phyloP scores from a whole-genome alignment of 208 protist genomes.

The Leishmania martiniquensis region DNA sequence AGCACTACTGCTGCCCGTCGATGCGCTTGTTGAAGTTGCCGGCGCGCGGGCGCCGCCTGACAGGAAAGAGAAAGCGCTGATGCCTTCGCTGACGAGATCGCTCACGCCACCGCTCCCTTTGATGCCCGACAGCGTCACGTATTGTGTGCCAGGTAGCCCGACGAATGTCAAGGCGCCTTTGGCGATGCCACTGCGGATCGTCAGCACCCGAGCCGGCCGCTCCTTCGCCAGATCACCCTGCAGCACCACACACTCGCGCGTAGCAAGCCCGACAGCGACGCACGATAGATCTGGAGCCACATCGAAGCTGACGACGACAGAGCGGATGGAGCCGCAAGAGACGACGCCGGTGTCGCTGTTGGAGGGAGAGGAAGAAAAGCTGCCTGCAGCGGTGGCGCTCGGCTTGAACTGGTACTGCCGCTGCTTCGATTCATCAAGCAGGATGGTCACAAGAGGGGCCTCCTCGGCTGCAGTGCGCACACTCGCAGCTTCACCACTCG shows the following conservation, averaged over 20 bases:
- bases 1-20: background rate
- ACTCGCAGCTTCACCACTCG: background rate
- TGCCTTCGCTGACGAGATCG: background rate
- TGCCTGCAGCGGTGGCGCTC: background rate
- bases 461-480: background rate
- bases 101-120: background rate
- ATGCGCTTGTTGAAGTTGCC: background rate
- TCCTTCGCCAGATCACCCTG: slow-evolving; percentile 55
- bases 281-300: slow-evolving; percentile 82
- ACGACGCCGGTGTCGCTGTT: slow-evolving; percentile 9
- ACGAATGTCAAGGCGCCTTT: slow-evolving; percentile 49
- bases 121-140: slow-evolving; percentile 14
- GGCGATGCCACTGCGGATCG: slow-evolving; percentile 38
- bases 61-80: background rate
- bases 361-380: background rate
- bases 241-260: slow-evolving; percentile 82
- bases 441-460: slow-evolving; percentile 20
- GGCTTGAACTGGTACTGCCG: slow-evolving; percentile 22
- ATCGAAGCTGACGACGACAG: slow-evolving; percentile 80
- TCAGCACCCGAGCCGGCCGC: slow-evolving; percentile 28
- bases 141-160: slow-evolving; percentile 26
- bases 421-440: slow-evolving; percentile 24
- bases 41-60: background rate
- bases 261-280: slow-evolving; percentile 83
- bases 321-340: slow-evolving; percentile 36